Evolutionary conservation across 1,284 basidiomycete species (phyloP).

Genomic region (Apiotrichum laibachii): DNA sequence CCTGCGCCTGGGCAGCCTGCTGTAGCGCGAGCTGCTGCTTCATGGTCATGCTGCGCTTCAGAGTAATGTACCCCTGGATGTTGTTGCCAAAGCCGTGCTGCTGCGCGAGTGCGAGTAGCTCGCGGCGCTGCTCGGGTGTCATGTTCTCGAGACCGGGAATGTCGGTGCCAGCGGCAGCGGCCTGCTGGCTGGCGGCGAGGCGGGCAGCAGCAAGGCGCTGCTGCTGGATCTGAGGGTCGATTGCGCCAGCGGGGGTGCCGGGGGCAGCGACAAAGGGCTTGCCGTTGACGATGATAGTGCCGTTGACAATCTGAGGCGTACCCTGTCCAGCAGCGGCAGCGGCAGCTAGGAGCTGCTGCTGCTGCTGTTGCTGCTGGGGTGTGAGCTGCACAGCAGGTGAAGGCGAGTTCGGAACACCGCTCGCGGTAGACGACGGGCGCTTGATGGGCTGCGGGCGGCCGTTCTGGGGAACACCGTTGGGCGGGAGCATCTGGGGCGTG

Average conservation of each 20-base stretch:
- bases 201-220: conserved; percentile 21
- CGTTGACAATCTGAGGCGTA: conserved; percentile 32
- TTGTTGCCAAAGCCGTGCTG: conserved; percentile 34
- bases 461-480: conserved; percentile 15
- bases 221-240: conserved; percentile 24
- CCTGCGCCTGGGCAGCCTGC: conserved; percentile 27
- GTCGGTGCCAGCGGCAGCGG: neutral
- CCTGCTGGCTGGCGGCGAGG: conserved; percentile 12
- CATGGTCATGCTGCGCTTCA: conserved; percentile 24
- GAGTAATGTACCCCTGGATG: conserved; percentile 32
- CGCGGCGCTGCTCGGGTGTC: conserved; percentile 27
- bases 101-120: conserved; percentile 21
- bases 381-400: conserved; percentile 19
- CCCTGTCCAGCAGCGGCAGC: conserved; percentile 11
- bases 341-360: conserved; percentile 15
- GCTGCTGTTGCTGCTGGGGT: conserved; percentile 18
- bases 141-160: conserved; percentile 21
- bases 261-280: conserved; percentile 26
- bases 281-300: conserved; percentile 24
- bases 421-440: conserved; percentile 6
- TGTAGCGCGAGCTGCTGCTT: conserved; percentile 20
- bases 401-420: conserved; percentile 1
- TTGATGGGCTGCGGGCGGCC: conserved; percentile 8
- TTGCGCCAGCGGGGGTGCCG: conserved; percentile 15
- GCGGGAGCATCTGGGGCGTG: conserved; percentile 13